Evolutionary conservation across 768 basidiomycete species (phyloP).

Genomic region (Mycena leptocephala): DNA sequence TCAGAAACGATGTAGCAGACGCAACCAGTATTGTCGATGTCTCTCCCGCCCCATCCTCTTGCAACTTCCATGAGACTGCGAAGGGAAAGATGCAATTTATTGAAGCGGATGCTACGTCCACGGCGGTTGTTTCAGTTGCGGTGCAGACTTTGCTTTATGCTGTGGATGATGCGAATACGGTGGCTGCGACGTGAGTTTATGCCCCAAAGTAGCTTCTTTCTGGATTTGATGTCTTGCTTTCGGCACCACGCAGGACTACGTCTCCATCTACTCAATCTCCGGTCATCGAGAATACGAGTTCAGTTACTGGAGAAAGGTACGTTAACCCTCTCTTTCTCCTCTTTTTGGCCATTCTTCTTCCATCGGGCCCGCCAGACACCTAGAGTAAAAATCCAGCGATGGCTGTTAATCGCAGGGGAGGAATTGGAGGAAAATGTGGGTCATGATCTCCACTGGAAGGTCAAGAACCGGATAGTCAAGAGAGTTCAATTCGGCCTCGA

Average conservation of each 20-base stretch:
- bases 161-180: slow-evolving; percentile 16
- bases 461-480: no score
- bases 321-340: slow-evolving; percentile 15
- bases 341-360: neutral
- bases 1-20: slow-evolving; percentile 29
- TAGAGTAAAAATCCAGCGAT: slow-evolving; percentile 27
- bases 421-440: no score
- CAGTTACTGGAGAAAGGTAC: slow-evolving; percentile 12
- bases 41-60: slow-evolving; percentile 20
- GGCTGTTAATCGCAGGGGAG: no score
- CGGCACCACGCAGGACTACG: slow-evolving; percentile 8
- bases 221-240: slow-evolving; percentile 20
- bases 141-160: slow-evolving; percentile 25
- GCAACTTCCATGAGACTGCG: slow-evolving; percentile 25
- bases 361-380: slow-evolving; percentile 17
- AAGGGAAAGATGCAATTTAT: slow-evolving; percentile 27
- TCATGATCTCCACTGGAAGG: no score
- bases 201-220: slow-evolving; percentile 8
- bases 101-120: slow-evolving; percentile 19
- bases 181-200: slow-evolving; percentile 16
- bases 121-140: slow-evolving; percentile 13
- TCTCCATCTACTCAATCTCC: slow-evolving; percentile 10
- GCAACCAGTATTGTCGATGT: slow-evolving; percentile 19
- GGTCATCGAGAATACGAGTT: neutral
- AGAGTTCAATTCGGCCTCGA: no score